Evolutionary conservation across 192 early-diverging fungal species (phyloP), one percentile per base, ranked within the genome.

Genomic region (Radiomyces spectabilis): DNA sequence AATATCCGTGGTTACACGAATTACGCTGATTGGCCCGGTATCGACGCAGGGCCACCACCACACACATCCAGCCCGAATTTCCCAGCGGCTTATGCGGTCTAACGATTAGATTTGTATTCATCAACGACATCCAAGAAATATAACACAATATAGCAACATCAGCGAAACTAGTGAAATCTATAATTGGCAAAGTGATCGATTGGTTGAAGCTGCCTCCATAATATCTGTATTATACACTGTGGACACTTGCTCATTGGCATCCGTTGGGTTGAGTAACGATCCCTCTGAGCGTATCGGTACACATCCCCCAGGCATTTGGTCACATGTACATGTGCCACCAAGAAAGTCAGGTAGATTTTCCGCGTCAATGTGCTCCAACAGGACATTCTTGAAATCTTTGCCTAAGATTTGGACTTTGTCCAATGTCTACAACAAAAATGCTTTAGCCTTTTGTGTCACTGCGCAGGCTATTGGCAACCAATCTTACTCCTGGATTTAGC

Each of bases 281-380:
- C 47, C 34, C 15, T 26, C n/a, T 18, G 19, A 4, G n/a, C 33
- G 19, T 32, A 51, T 53, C 16, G 61, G 61, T 3, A 53, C 61
- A 48, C 61, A 85, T 37, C 81, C 81, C 37, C 85, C 87, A 8
- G 78, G 70, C 77, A 86, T 82, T 41, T 86, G 85, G 53, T 74
- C 76, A 65, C 85, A 89, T 8, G 73, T 76, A 31, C 87, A 89
- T 9, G 47, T 55, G 25, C 87, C 87, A 26, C 87, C 87, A 10
- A 89, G 55, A 26, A 83, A 85, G 12, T 65, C 43, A 7, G 87
- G 87, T 29, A 89, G 49, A 38, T 74, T 84, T 33, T 85, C 74
- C 3, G 70, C 68, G n/a, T 80, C 76, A 9, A 89, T 79, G 53
- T 85, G 71, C 21, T 81, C 55, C 26, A 87, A 61, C 48, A 89